Conservation (phyloP, 176 grass and related monocot genomes). For the Oryza nivara region DNA sequence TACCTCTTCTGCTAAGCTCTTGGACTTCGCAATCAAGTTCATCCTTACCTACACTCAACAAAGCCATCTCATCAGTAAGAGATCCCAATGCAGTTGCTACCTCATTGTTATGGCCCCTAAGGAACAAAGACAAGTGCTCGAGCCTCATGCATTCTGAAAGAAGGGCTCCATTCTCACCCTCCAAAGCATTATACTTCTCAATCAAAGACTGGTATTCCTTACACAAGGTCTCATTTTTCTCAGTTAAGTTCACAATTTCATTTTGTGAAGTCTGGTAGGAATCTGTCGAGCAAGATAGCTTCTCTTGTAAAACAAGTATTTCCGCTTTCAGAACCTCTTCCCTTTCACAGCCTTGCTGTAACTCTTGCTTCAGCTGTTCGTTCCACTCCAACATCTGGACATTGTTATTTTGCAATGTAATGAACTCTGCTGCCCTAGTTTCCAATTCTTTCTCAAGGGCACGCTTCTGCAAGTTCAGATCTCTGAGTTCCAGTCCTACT, state of each 20-base stretch:
- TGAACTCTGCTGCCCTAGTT: conserved; percentile 40
- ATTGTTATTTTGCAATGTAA: conserved; percentile 53
- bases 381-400: conserved; percentile 45
- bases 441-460: conserved; percentile 62
- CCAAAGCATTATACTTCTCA: conserved; percentile 51
- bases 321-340: conserved; percentile 61
- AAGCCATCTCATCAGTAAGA: conserved; percentile 66
- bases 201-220: conserved; percentile 55
- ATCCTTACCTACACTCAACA: conserved; percentile 60
- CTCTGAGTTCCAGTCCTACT: conserved; percentile 64
- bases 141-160: conserved; percentile 70
- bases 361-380: conserved; percentile 55
- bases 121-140: conserved; percentile 74
- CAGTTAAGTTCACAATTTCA: conserved; percentile 50
- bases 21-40: conserved; percentile 47
- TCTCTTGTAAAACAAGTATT: conserved; percentile 46
- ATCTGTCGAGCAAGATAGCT: conserved; percentile 48
- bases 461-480: conserved; percentile 60
- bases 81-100: conserved; percentile 63
- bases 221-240: conserved; percentile 54
- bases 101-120: conserved; percentile 76
- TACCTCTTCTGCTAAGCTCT: conserved; percentile 51
- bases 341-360: conserved; percentile 54
- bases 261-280: conserved; percentile 43
- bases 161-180: conserved; percentile 46